Evolutionary conservation across 371 early-diverging fungal genomes (phyloP).

Genomic region (Rhizopus sp.): DNA sequence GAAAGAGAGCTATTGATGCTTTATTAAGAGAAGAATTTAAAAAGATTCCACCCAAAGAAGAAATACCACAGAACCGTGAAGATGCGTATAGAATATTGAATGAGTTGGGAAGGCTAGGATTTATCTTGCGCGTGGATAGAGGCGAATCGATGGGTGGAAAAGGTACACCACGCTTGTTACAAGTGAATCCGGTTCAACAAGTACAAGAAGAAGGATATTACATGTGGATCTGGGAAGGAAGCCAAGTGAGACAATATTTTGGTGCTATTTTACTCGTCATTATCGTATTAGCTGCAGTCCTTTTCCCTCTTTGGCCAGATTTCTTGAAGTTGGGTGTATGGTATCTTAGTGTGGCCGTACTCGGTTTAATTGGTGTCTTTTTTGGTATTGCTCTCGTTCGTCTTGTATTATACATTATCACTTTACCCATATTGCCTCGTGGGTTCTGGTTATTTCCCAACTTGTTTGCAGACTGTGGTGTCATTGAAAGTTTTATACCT

Average conservation of each 20-base stretch:
- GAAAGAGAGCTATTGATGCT: constrained; percentile 78
- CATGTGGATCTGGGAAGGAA: constrained; percentile 96
- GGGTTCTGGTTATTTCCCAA: constrained; percentile 99
- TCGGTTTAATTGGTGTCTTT: constrained; percentile 91
- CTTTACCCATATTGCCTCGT: constrained; percentile 75
- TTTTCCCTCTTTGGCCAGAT: constrained; percentile 99
- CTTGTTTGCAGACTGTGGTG: constrained; percentile 97
- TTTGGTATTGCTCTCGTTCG: constrained; percentile 90
- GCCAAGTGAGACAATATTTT: constrained; percentile 73
- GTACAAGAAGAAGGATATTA: constrained; percentile 87
- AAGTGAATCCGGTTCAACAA: constrained; percentile 66
- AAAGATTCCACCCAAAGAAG: constrained; percentile 49
- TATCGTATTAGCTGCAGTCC: constrained; percentile 85
- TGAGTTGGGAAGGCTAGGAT: constrained; percentile 70
- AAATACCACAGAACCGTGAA: constrained; percentile 56
- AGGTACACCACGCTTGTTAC: constrained; percentile 54
- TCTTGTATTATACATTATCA: constrained; percentile 84
- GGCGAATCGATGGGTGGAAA: constrained; percentile 57
- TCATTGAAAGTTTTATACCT: constrained; percentile 98
- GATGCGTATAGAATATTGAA: constrained; percentile 69
- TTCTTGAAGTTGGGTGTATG: constrained; percentile 83
- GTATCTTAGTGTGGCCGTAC: constrained; percentile 86
- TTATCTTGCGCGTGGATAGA: constrained; percentile 75
- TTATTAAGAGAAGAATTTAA: constrained; percentile 71
- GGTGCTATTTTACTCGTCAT: constrained; percentile 78